These are phyloP conservation scores for Penicillium coprophilum DNA, from an alignment of 495 filamentous ascomycete genomes.

Conservation along the genomic window DNA sequence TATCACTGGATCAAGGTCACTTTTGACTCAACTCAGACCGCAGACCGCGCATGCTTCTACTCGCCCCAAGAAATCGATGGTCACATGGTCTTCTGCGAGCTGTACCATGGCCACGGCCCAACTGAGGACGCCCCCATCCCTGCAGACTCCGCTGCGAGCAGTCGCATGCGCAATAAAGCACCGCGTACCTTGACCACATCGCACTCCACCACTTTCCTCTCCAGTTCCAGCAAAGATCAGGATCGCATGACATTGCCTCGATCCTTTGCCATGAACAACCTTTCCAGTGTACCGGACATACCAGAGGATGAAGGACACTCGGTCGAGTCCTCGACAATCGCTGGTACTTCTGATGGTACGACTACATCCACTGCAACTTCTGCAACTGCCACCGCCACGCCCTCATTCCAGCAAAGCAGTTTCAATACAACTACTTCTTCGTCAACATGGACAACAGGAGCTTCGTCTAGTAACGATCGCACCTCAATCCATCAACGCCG, in stretches of 20 bases:
- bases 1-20: slow-evolving; percentile 92
- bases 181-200: slow-evolving; percentile 40
- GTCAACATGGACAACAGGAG: slow-evolving; percentile 30
- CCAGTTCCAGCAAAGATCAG: slow-evolving; percentile 33
- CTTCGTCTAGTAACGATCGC: slow-evolving; percentile 41
- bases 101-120: slow-evolving; percentile 70
- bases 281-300: slow-evolving; percentile 32
- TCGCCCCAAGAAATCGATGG: slow-evolving; percentile 78
- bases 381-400: slow-evolving; percentile 25
- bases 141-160: slow-evolving; percentile 39
- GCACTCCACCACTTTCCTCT: slow-evolving; percentile 42
- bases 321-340: slow-evolving; percentile 32
- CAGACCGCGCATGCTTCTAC: slow-evolving; percentile 69
- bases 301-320: slow-evolving; percentile 32
- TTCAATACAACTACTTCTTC: slow-evolving; percentile 1
- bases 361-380: slow-evolving; percentile 55
- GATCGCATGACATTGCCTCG: slow-evolving; percentile 43
- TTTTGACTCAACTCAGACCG: slow-evolving; percentile 77
- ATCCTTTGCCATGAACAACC: slow-evolving; percentile 47
- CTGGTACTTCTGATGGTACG: slow-evolving; percentile 51
- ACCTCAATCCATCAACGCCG: slow-evolving; percentile 42
- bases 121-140: slow-evolving; percentile 61
- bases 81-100: slow-evolving; percentile 74
- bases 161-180: slow-evolving; percentile 25
- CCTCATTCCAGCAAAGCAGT: slow-evolving; percentile 33